phyloP scores from a whole-genome alignment of 306 rosid species.

The Malus orientalis region DNA sequence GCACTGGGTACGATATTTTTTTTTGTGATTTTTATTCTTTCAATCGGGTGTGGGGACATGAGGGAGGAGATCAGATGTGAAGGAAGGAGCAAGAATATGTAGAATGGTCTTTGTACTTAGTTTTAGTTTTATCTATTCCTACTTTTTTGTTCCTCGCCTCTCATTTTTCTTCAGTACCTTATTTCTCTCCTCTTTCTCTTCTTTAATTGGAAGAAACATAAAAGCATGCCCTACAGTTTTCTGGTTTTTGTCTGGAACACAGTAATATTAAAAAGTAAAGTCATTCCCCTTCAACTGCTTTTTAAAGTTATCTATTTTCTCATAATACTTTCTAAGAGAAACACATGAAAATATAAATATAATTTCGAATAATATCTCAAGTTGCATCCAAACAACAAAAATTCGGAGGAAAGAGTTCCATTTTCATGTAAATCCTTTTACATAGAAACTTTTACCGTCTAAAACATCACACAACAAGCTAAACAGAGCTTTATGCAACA shows the following conservation, averaged over 20 bases:
- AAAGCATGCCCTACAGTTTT: background rate
- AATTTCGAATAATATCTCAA: background rate
- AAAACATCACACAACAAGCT: background rate
- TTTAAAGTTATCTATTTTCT: background rate
- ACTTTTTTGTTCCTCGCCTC: background rate
- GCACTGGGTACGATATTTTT: background rate
- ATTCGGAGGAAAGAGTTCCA: background rate
- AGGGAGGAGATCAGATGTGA: background rate
- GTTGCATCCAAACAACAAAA: background rate
- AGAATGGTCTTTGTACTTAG: background rate
- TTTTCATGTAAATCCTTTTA: background rate
- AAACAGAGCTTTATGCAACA: background rate
- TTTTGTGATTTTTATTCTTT: background rate
- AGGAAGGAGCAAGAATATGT: background rate
- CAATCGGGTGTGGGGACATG: background rate
- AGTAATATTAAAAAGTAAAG: background rate
- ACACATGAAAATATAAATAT: background rate
- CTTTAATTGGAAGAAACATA: background rate
- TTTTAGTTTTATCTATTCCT: background rate
- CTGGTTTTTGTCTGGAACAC: background rate
- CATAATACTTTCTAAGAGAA: background rate
- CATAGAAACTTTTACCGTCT: background rate
- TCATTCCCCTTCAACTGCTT: background rate
- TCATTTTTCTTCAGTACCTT: background rate
- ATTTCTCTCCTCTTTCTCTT: background rate